Conservation (phyloP, 179 eudicot genomes). For the Pouteria campechiana region DNA sequence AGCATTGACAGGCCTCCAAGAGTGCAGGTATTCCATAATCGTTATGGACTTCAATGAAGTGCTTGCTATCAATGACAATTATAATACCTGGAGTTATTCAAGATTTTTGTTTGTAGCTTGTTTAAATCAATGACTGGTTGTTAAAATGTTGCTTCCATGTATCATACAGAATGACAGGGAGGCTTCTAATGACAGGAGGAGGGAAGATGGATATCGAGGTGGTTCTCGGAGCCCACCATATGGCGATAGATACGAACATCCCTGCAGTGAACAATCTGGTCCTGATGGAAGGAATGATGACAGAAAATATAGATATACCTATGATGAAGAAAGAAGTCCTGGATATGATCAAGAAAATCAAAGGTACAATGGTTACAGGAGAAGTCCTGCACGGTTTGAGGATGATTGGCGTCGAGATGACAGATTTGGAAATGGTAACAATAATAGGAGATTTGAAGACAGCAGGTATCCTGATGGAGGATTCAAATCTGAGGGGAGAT, state of each 20-base stretch:
- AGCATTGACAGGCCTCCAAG: slow-evolving; percentile 59
- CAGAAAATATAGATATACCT: slow-evolving; percentile 13
- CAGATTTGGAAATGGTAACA: slow-evolving; percentile 82
- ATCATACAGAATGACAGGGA: slow-evolving; percentile 58
- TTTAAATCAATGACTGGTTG: slow-evolving; percentile 1
- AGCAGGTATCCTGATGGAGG: slow-evolving; percentile 54
- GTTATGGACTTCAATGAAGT: neutral
- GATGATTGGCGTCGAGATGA: slow-evolving; percentile 97
- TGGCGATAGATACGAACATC: slow-evolving; percentile 52
- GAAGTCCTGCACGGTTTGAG: slow-evolving; percentile 69
- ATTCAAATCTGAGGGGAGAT: slow-evolving; percentile 45
- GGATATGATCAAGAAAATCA: slow-evolving; percentile 52
- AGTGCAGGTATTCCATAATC: slow-evolving; percentile 26
- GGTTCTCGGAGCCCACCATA: slow-evolving; percentile 83
- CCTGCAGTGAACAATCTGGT: slow-evolving; percentile 54
- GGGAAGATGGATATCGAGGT: slow-evolving; percentile 37
- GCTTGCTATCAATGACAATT: no score
- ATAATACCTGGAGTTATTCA: no score
- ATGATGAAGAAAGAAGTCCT: slow-evolving; percentile 59
- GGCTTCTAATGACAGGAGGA: slow-evolving; percentile 46
- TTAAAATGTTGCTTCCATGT: slow-evolving; percentile 9
- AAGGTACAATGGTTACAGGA: slow-evolving; percentile 39
- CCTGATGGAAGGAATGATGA: slow-evolving; percentile 56
- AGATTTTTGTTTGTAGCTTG: neutral
- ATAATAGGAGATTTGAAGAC: slow-evolving; percentile 55